Evolutionary conservation across 2,329 filamentous ascomycete genomes (phyloP).

Genomic region (Seiridium cupressi): DNA sequence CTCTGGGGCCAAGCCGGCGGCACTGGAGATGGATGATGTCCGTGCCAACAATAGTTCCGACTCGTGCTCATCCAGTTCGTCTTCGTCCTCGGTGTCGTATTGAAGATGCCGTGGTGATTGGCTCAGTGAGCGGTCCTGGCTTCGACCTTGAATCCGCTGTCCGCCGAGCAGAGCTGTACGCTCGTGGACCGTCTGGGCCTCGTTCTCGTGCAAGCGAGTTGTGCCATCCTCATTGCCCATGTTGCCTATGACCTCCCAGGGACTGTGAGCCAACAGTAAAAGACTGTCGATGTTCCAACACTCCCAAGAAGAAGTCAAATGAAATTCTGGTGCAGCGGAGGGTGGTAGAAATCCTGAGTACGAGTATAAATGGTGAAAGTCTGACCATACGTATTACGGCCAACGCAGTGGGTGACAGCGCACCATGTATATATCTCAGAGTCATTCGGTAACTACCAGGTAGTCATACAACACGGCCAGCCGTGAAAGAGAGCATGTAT

Average conservation of each 20-base stretch:
- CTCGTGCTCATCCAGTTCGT: conserved; percentile 25
- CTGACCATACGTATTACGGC: no score
- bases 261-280: neutral
- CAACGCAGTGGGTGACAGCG: no score
- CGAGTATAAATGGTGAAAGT: no score
- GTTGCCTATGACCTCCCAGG: neutral
- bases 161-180: neutral
- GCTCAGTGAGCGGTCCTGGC: neutral
- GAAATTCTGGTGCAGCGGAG: no score
- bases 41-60: conserved; percentile 36
- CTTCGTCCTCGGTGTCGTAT: conserved; percentile 3
- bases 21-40: conserved; percentile 34
- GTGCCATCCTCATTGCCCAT: neutral
- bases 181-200: neutral
- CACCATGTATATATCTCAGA: no score
- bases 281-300: neutral
- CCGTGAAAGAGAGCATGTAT: no score
- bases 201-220: neutral
- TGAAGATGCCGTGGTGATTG: neutral
- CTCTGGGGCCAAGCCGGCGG: conserved; percentile 40
- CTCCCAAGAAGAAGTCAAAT: no score
- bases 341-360: no score
- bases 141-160: neutral
- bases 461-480: no score
- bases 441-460: no score